phyloP scores from a whole-genome alignment of 2,329 filamentous ascomycete genomes.

The Orbilia oligospora region DNA sequence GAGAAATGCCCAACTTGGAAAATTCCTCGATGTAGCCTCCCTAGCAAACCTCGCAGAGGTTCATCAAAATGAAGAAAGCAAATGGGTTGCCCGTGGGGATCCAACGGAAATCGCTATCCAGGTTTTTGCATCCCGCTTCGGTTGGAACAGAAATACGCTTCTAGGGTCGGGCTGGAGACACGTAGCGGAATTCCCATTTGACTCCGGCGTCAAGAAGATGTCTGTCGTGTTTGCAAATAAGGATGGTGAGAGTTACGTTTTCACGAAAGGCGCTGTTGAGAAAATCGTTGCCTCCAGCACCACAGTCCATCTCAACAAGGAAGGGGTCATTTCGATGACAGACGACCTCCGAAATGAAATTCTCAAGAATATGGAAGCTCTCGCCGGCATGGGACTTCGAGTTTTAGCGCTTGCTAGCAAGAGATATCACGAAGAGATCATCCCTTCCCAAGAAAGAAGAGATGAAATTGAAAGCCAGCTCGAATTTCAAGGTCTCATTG shows the following conservation, averaged over 20 bases:
- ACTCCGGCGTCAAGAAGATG: constrained; percentile 83
- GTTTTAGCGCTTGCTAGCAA: constrained; percentile 77
- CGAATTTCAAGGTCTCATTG: constrained; percentile 82
- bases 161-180: constrained; percentile 72
- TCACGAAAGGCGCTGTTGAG: constrained; percentile 79
- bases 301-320: constrained; percentile 69
- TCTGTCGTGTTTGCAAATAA: constrained; percentile 75
- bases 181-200: constrained; percentile 79
- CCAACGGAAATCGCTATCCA: constrained; percentile 82
- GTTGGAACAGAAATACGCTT: constrained; percentile 73
- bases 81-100: constrained; percentile 77
- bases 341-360: constrained; percentile 70
- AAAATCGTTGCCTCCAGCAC: constrained; percentile 77
- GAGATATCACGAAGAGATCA: constrained; percentile 65
- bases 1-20: constrained; percentile 68
- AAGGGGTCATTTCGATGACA: constrained; percentile 66
- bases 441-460: constrained; percentile 71
- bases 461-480: constrained; percentile 77
- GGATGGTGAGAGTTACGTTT: constrained; percentile 69
- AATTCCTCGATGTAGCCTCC: constrained; percentile 75
- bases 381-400: constrained; percentile 77
- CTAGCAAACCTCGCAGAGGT: constrained; percentile 65
- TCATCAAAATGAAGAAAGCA: constrained; percentile 65
- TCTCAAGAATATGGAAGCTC: constrained; percentile 77
- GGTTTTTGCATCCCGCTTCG: constrained; percentile 79